phyloP scores from a whole-genome alignment of 1,139 yeast genomes.

The Starmera stellimalicola region DNA sequence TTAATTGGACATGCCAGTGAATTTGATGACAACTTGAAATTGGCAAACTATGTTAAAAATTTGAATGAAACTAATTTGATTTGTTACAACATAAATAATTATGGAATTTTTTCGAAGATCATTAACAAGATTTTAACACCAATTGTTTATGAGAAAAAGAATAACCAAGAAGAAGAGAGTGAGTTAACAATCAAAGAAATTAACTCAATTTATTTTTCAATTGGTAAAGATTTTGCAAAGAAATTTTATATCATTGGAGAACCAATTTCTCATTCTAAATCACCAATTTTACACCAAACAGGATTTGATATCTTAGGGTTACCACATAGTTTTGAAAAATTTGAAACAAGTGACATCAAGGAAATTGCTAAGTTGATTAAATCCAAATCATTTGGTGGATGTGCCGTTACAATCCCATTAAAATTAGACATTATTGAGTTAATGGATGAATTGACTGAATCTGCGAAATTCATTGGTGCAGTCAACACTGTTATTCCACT shows the following conservation, averaged over 20 bases:
- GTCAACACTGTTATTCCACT: slow-evolving; percentile 75
- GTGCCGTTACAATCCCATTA: slow-evolving; percentile 86
- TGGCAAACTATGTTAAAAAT: slow-evolving; percentile 56
- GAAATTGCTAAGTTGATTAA: slow-evolving; percentile 40
- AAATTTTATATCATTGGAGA: slow-evolving; percentile 72
- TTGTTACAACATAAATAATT: slow-evolving; percentile 73
- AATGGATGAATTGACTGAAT: slow-evolving; percentile 52
- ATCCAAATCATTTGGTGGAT: slow-evolving; percentile 62
- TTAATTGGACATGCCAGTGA: slow-evolving; percentile 70
- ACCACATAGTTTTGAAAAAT: slow-evolving; percentile 62
- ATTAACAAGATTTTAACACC: slow-evolving; percentile 74
- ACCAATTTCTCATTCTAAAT: slow-evolving; percentile 79
- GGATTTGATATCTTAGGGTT: slow-evolving; percentile 64
- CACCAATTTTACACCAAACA: slow-evolving; percentile 78
- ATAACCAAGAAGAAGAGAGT: slow-evolving; percentile 48
- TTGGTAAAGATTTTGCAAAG: slow-evolving; percentile 47
- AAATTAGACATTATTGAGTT: slow-evolving; percentile 69
- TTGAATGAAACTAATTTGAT: slow-evolving; percentile 57
- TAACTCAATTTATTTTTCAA: slow-evolving; percentile 43
- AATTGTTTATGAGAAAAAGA: slow-evolving; percentile 48
- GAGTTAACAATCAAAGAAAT: slow-evolving; percentile 47
- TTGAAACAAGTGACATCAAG: slow-evolving; percentile 58
- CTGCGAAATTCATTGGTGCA: slow-evolving; percentile 81
- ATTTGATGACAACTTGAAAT: slow-evolving; percentile 56
- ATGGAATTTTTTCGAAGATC: slow-evolving; percentile 74